Evolutionary conservation across 1,139 yeast genomes (phyloP).

Genomic region (Nakaseomyces sp.): DNA sequence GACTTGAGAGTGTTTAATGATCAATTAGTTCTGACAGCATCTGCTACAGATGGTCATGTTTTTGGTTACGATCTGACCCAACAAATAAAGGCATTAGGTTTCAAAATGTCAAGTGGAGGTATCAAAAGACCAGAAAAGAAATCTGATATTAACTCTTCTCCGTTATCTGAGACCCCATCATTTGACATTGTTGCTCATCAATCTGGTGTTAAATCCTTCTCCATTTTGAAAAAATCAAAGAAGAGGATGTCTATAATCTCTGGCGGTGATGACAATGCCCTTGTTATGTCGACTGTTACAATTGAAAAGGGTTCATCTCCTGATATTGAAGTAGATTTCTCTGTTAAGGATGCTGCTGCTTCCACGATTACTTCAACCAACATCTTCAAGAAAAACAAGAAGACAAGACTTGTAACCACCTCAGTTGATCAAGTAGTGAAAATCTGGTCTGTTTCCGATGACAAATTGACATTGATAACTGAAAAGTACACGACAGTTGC

Average conservation of each 20-base stretch:
- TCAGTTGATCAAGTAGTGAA: slow-evolving; percentile 73
- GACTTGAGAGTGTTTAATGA: slow-evolving; percentile 36
- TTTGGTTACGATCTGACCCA: slow-evolving; percentile 48
- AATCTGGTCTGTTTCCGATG: slow-evolving; percentile 44
- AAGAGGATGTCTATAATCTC: slow-evolving; percentile 41
- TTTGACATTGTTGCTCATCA: slow-evolving; percentile 47
- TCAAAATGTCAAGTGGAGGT: background rate
- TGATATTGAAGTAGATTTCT: slow-evolving; percentile 26
- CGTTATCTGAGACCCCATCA: background rate
- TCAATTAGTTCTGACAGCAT: slow-evolving; percentile 38
- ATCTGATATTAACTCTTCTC: background rate
- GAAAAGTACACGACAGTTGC: slow-evolving; percentile 70
- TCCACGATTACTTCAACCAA: slow-evolving; percentile 73
- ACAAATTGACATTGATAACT: slow-evolving; percentile 34
- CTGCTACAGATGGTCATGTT: slow-evolving; percentile 79
- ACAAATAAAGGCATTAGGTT: slow-evolving; percentile 18
- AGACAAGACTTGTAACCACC: slow-evolving; percentile 29
- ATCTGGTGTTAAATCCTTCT: slow-evolving; percentile 64
- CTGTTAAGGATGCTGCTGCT: slow-evolving; percentile 59
- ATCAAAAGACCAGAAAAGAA: background rate
- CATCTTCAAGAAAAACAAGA: slow-evolving; percentile 17
- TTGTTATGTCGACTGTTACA: slow-evolving; percentile 40
- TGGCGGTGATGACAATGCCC: slow-evolving; percentile 90
- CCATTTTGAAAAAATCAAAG: slow-evolving; percentile 17
- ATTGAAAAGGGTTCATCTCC: slow-evolving; percentile 20